These are phyloP conservation scores for Rubia tinctorum DNA, from an alignment of 305 asterid genomes.

Conservation along the genomic window DNA sequence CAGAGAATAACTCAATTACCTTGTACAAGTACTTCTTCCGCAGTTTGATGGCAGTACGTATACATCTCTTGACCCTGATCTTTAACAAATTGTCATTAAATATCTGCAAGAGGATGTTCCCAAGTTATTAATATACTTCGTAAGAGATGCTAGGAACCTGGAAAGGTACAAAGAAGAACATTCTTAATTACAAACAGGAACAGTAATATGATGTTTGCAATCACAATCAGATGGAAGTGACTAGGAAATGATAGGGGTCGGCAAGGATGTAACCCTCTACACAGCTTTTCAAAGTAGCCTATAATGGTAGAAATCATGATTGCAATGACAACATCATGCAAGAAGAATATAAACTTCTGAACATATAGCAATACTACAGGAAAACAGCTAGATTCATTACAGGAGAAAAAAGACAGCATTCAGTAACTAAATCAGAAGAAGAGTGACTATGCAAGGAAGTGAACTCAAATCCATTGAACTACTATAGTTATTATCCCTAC, in stretches of 20 bases:
- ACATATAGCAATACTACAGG: neutral
- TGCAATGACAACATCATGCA: neutral
- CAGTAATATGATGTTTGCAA: neutral
- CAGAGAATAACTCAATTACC: conserved; percentile 42
- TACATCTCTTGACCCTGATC: conserved; percentile 87
- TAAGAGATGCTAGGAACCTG: neutral
- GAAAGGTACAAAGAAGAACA: neutral
- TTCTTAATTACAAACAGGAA: neutral
- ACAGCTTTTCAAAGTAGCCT: neutral
- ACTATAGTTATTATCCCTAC: conserved; percentile 11
- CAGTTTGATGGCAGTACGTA: conserved; percentile 85
- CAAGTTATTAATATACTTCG: neutral
- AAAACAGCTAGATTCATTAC: neutral
- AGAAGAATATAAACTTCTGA: neutral
- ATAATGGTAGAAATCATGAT: neutral
- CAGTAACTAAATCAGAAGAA: neutral
- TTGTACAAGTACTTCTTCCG: conserved; percentile 90
- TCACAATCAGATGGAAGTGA: neutral
- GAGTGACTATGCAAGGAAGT: conserved; percentile 2
- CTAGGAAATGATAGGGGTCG: neutral
- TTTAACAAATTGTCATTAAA: conserved; percentile 78
- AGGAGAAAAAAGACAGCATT: neutral
- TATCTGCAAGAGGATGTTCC: conserved; percentile 50
- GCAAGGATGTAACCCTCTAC: conserved; percentile 7
- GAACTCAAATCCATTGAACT: neutral